These are phyloP conservation scores for Rhizopogon sp. DNA, from an alignment of 768 basidiomycete species.

Conservation along the genomic window DNA sequence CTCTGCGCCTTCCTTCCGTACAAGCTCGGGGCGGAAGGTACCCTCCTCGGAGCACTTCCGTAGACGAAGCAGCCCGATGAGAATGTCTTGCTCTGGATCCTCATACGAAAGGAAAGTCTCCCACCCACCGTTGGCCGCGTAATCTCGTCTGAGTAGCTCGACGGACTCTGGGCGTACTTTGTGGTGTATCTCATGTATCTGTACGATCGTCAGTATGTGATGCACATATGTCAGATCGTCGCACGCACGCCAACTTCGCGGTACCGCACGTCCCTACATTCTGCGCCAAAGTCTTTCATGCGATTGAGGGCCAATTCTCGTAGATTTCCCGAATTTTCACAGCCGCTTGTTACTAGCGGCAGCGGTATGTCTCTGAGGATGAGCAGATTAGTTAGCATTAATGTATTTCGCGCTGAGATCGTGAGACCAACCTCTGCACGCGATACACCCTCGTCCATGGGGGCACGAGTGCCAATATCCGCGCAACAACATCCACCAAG, in stretches of 20 bases:
- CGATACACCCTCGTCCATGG: conserved; percentile 99
- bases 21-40: conserved; percentile 91
- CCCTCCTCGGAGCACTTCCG: conserved; percentile 97
- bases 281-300: conserved; percentile 98
- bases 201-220: conserved; percentile 6
- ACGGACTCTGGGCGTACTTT: conserved; percentile 94
- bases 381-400: neutral
- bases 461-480: conserved; percentile 93
- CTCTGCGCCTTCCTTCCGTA: conserved; percentile 60
- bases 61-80: conserved; percentile 87
- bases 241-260: conserved; percentile 91
- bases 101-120: conserved; percentile 99
- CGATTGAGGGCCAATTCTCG: conserved; percentile 93
- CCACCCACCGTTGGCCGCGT: conserved; percentile 97
- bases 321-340: conserved; percentile 96
- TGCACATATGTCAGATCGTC: neutral
- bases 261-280: conserved; percentile 95
- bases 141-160: conserved; percentile 92
- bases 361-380: conserved; percentile 85
- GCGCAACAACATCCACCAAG: conserved; percentile 92
- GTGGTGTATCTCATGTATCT: conserved; percentile 99
- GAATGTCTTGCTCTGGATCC: conserved; percentile 94
- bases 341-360: conserved; percentile 93
- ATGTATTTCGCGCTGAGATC: neutral
- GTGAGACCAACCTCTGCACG: conserved; percentile 71